These are phyloP conservation scores for Trametes meyenii DNA, from an alignment of 768 basidiomycete genomes.

Conservation along the genomic window DNA sequence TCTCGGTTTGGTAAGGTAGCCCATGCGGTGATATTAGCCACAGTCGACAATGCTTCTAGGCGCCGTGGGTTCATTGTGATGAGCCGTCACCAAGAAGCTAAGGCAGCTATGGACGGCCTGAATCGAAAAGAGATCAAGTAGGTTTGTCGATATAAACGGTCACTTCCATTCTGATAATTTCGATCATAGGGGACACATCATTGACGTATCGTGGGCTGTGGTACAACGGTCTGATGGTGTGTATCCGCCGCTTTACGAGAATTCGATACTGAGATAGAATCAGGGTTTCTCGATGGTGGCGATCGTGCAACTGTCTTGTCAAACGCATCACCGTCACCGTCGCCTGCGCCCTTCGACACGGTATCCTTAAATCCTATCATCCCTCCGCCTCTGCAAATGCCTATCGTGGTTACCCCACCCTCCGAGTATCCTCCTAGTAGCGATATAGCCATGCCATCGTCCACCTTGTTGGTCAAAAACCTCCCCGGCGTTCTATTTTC, in stretches of 20 bases:
- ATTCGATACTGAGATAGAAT: constrained; percentile 1
- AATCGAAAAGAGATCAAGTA: constrained; percentile 75
- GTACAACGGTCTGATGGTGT: constrained; percentile 83
- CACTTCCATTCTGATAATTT: constrained; percentile 8
- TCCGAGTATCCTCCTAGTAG: constrained; percentile 17
- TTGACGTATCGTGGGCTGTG: constrained; percentile 87
- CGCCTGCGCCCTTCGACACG: constrained; percentile 31
- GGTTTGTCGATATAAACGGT: constrained; percentile 14
- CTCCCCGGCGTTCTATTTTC: constrained; percentile 70
- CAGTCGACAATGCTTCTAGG: constrained; percentile 81
- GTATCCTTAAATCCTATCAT: constrained; percentile 32
- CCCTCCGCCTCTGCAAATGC: constrained; percentile 22
- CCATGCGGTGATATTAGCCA: constrained; percentile 82
- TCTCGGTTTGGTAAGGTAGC: constrained; percentile 66
- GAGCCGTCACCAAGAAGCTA: constrained; percentile 73
- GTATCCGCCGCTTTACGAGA: neutral
- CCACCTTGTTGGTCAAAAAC: constrained; percentile 60
- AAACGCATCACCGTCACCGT: constrained; percentile 42
- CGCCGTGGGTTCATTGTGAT: constrained; percentile 85
- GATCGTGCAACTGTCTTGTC: constrained; percentile 72
- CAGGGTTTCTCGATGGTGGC: constrained; percentile 81
- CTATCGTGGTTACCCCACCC: constrained; percentile 25
- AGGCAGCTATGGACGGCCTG: constrained; percentile 62
- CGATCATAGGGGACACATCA: constrained; percentile 60
- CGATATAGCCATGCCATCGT: constrained; percentile 13